These are phyloP conservation scores for Triangularia setosa DNA, from an alignment of 2,329 filamentous ascomycete species.

Conservation along the genomic window DNA sequence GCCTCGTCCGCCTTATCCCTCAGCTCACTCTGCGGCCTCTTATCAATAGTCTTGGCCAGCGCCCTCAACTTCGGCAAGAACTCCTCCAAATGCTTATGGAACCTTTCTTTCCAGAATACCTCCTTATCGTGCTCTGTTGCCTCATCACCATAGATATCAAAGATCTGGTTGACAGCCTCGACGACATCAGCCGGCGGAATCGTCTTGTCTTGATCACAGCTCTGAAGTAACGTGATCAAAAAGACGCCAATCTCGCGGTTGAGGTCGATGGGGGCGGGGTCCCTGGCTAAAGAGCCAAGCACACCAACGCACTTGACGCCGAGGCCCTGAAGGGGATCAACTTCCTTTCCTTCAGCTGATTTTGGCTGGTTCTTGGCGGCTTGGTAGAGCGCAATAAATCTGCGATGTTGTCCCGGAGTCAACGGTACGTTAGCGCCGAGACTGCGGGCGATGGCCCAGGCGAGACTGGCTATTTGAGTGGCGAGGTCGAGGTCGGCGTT, in stretches of 20 bases:
- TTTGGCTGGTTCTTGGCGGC: slow-evolving; percentile 45
- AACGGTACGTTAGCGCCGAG: slow-evolving; percentile 48
- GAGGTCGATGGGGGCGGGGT: slow-evolving; percentile 48
- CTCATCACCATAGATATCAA: slow-evolving; percentile 65
- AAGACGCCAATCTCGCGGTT: slow-evolving; percentile 64
- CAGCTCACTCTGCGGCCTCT: slow-evolving; percentile 53
- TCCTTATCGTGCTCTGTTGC: slow-evolving; percentile 53
- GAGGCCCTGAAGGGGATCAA: slow-evolving; percentile 59
- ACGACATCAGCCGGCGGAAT: slow-evolving; percentile 52
- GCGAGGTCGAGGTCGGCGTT: slow-evolving; percentile 60
- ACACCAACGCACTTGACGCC: slow-evolving; percentile 65
- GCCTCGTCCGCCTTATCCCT: slow-evolving; percentile 58
- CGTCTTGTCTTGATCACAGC: slow-evolving; percentile 44
- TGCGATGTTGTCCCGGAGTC: slow-evolving; percentile 51
- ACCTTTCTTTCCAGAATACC: slow-evolving; percentile 61
- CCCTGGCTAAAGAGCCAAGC: slow-evolving; percentile 58
- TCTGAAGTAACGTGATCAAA: slow-evolving; percentile 52
- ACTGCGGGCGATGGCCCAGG: slow-evolving; percentile 60
- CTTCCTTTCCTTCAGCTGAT: slow-evolving; percentile 27
- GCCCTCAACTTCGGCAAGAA: slow-evolving; percentile 50
- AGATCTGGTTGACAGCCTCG: slow-evolving; percentile 63
- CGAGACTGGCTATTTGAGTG: slow-evolving; percentile 60
- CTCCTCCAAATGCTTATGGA: slow-evolving; percentile 56
- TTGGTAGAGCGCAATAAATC: slow-evolving; percentile 63
- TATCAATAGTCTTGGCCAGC: slow-evolving; percentile 59